Evolutionary conservation across 495 filamentous ascomycete species (phyloP), one percentile per base, ranked within the genome.

Genomic region (Neurospora sublineolata): DNA sequence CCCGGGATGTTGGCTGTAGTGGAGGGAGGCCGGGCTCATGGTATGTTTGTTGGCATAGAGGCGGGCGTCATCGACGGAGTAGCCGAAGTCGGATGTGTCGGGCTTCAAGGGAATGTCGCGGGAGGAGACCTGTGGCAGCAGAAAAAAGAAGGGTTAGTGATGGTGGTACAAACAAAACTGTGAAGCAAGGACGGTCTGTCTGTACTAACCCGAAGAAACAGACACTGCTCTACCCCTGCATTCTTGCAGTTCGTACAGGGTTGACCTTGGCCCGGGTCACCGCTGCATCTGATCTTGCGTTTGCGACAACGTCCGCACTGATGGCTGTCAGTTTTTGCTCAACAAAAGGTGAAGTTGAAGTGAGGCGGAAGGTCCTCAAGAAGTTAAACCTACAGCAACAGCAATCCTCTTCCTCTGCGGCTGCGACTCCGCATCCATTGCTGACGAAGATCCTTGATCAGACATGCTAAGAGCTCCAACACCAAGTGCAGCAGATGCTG

Each of bases 271-370:
- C 89, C 90, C 6, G 85, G 84, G 79, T 97, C 94, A 39, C 94
- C 95, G 73, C 92, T 97, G 83, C 95, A 99, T 78, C 93, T 91
- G 76, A 99, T 99, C 84, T 99, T 99, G 69, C 95, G 87, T 79
- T 94, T 94, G 68, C 95, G 89, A 78, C 95, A 99, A 72, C 95
- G 89, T 37, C 87, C 87, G 80, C 95, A 99, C 95, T 98, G 73
- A 73, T 46, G 11, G 42, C 3, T 33, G 71, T 73, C 68, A 78
- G 73, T 67, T 3, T 3, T 14, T 60, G 11, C 11, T 60, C 37
- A 42, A 73, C 7, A 20, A 67, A 37, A 14, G 20, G 52, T 37
- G 16, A 27, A 23, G 40, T 23, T 40, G 1, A 58, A 58, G 3
- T 30, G 67, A 69, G 18, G 46, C 37, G 71, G 12, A 23, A 6